These are phyloP conservation scores for Microstegium vimineum DNA, from an alignment of 176 grass and related monocot species.

Conservation along the genomic window DNA sequence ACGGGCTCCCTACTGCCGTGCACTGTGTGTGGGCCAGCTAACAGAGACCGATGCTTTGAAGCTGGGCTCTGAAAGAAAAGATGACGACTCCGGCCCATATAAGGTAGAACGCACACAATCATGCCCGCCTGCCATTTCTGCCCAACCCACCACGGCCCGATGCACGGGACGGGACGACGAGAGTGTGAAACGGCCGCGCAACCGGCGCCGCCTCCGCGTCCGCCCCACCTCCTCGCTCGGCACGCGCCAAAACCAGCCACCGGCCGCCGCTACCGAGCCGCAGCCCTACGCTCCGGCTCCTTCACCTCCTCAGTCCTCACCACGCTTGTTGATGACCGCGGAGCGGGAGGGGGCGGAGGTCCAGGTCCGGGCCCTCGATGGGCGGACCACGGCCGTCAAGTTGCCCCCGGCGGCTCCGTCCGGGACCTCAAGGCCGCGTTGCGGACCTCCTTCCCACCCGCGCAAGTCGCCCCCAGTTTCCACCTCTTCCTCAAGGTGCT, in stretches of 20 bases:
- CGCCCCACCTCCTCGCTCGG: background rate
- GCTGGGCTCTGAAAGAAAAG: background rate
- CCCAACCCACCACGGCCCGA: background rate
- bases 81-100: background rate
- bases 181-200: background rate
- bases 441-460: conserved; percentile 59
- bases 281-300: background rate
- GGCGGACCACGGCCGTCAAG: conserved; percentile 41
- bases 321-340: background rate
- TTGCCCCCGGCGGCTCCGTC: conserved; percentile 46
- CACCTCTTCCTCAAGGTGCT: conserved; percentile 87
- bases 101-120: background rate
- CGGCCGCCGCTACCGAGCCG: background rate
- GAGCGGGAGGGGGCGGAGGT: conserved; percentile 36
- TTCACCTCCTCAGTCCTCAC: background rate
- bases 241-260: conserved; percentile 30
- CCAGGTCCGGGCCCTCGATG: conserved; percentile 69
- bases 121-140: background rate
- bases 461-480: conserved; percentile 57
- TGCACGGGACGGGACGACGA: background rate
- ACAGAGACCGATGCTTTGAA: too few relatives aligned
- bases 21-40: too few relatives aligned
- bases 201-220: conserved; percentile 8
- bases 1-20: too few relatives aligned
- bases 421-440: conserved; percentile 70